These are phyloP conservation scores for Xylaria sp. DNA, from an alignment of 2,329 filamentous ascomycete species.

Conservation along the genomic window DNA sequence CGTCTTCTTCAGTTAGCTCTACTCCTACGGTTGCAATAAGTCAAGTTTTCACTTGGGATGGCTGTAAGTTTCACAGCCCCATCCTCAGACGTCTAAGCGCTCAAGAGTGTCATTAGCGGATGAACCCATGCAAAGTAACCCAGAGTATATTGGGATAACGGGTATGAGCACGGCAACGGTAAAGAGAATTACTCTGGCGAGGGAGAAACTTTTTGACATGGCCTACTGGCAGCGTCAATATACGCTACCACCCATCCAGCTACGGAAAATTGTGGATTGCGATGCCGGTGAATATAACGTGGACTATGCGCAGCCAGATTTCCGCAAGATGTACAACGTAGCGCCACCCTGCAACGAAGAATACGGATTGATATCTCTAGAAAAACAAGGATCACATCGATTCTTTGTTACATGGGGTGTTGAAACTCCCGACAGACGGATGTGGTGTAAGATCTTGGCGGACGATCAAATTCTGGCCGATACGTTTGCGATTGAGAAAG, in stretches of 20 bases:
- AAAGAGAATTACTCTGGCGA: not conserved
- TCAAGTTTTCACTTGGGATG: too few species aligned
- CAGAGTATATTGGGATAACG: not conserved
- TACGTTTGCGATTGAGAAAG: not conserved
- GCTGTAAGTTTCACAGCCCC: too few species aligned
- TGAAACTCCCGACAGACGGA: not conserved
- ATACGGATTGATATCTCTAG: not conserved
- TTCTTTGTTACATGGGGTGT: slow-evolving; percentile 7
- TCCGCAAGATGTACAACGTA: not conserved
- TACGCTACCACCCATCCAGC: not conserved
- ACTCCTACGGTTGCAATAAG: not conserved
- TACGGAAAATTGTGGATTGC: not conserved
- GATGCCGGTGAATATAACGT: not conserved
- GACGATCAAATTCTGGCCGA: not conserved
- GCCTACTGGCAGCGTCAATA: not conserved
- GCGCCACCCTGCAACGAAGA: not conserved
- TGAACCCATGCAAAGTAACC: not conserved
- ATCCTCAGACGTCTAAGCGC: too few species aligned
- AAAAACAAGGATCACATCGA: not conserved
- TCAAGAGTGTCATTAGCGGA: not conserved
- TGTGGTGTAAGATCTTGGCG: slow-evolving; percentile 8
- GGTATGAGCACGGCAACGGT: not conserved
- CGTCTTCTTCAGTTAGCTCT: not conserved
- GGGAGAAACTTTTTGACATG: not conserved
- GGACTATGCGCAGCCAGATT: not conserved